A percentile compares a stretch with the other conserved stretches of the same genome.
Evolutionary conservation across 2,329 filamentous ascomycete species (phyloP).

Genomic region (Xylariaceae sp.): DNA sequence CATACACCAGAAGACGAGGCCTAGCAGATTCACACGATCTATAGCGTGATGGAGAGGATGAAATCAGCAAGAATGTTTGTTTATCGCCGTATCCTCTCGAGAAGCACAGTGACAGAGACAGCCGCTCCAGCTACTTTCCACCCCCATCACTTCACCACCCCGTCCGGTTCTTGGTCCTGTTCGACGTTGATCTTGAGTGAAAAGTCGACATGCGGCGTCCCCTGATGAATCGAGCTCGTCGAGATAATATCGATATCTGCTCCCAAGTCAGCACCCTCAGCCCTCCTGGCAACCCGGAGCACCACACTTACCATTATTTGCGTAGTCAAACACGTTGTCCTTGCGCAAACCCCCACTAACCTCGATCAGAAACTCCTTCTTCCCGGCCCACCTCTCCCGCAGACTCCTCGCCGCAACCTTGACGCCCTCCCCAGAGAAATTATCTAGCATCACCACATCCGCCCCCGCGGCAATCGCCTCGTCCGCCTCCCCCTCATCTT

Average conservation of each 20-base stretch:
- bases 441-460: constrained; percentile 96
- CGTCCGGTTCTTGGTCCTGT: too few relatives aligned
- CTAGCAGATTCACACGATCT: too few relatives aligned
- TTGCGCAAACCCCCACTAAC: constrained; percentile 86
- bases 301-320: constrained; percentile 59
- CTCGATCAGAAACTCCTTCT: constrained; percentile 75
- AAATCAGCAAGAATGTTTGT: too few relatives aligned
- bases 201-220: constrained; percentile 89
- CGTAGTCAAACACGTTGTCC: constrained; percentile 77
- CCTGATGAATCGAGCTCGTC: constrained; percentile 95
- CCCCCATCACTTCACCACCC: too few relatives aligned
- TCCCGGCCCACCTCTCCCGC: constrained; percentile 75
- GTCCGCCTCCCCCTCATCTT: constrained; percentile 81
- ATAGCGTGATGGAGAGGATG: too few relatives aligned
- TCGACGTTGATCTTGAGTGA: constrained; percentile 76
- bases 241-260: constrained; percentile 91
- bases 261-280: neutral
- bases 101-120: too few relatives aligned
- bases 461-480: constrained; percentile 88
- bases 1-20: too few relatives aligned
- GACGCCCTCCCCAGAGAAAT: constrained; percentile 79
- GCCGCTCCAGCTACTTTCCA: too few relatives aligned
- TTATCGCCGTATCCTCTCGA: too few relatives aligned
- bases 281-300: too few relatives aligned
- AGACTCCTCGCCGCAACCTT: constrained; percentile 68